Base-by-base conservation (phyloP, 2,329 filamentous ascomycete species). In the Pseudogymnoascus sp. region DNA sequence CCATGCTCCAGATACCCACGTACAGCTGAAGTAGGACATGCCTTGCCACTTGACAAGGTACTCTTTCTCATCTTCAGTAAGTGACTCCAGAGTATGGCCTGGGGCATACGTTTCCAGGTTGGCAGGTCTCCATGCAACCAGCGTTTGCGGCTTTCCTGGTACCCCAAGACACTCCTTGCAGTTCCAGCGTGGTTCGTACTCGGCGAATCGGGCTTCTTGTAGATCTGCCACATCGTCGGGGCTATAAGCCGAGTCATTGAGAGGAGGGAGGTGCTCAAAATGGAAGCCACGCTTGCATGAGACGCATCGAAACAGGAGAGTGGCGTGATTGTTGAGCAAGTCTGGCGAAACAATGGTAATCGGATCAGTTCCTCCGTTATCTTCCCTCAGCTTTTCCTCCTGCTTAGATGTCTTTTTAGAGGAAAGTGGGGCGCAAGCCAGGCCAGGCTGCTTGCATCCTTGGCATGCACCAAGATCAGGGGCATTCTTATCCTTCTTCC, bases 1-100 rank as follows among this genome's bases (percentile, higher is more conserved):
- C 95, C 95, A 99, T 14, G 88, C 82, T 11, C 93, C 95, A 8
- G 91, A 86, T 81, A 91, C 89, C 95, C 96, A 99, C 6, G 80
- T 81, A 62, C 90, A 91, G 67, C 90, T 87, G 66, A 87, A 88
- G 71, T 97, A 96, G 0, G 93, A 96, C 63, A 84, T 81, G 0
- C 81, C 80, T 50, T 89, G 86, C 91, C 93, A 97, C 72, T 95
- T 96, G 69, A 99, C 78, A 2, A 99, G 82, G 71, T 97, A 99
- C 68, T 97, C 91, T 67, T 93, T 93, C n/a, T 89, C 81, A 62
- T 91, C 88, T 70, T 95, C 88, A 10, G 77, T 74, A n/a, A 90
- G 76, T 62, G 83, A 76, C 29, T 84, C 76, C 59, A 81, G 80
- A 1, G 78, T 76, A 61, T 81, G 78, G 1, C 81, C 83, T 3